phyloP scores from a whole-genome alignment of 78 protist genomes.

The Pelomyxa schiedti region DNA sequence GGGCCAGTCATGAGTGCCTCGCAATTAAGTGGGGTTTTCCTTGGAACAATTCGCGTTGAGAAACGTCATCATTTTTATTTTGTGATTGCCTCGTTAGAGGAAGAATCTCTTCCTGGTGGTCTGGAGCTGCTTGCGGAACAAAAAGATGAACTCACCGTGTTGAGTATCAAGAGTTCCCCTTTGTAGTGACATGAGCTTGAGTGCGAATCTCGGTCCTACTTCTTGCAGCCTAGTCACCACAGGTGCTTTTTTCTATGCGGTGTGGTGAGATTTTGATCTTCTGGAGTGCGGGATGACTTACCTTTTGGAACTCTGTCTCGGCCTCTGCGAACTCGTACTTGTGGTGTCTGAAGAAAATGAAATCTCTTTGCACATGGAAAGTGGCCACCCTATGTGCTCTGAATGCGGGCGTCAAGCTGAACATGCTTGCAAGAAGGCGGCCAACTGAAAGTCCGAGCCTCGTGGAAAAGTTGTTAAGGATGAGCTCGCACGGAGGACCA shows the following conservation, averaged over 20 bases:
- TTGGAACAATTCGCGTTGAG: no score
- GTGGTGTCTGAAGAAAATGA: conserved; percentile 91
- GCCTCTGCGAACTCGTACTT: conserved; percentile 49
- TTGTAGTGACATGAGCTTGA: conserved; percentile 80
- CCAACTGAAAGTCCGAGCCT: conserved; percentile 82
- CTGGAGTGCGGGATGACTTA: background rate
- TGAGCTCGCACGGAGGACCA: conserved; percentile 73
- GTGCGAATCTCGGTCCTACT: conserved; percentile 95
- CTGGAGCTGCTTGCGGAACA: conserved; percentile 36
- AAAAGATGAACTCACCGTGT: conserved; percentile 82
- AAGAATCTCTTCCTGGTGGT: conserved; percentile 48
- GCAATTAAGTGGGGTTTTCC: no score
- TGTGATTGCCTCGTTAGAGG: conserved; percentile 9
- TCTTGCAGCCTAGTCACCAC: conserved; percentile 64
- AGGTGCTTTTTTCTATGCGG: background rate
- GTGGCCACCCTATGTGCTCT: conserved; percentile 85
- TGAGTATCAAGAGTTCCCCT: conserved; percentile 84
- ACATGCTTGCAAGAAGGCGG: conserved; percentile 76
- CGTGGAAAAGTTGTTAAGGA: conserved; percentile 87
- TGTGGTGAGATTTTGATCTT: background rate
- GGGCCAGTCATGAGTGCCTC: no score
- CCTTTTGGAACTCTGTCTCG: background rate
- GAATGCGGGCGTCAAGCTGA: conserved; percentile 83
- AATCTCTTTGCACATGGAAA: conserved; percentile 95
- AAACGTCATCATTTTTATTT: no score